Evolutionary conservation across 345 rosid genomes (phyloP).

Genomic region (Brassica incana): DNA sequence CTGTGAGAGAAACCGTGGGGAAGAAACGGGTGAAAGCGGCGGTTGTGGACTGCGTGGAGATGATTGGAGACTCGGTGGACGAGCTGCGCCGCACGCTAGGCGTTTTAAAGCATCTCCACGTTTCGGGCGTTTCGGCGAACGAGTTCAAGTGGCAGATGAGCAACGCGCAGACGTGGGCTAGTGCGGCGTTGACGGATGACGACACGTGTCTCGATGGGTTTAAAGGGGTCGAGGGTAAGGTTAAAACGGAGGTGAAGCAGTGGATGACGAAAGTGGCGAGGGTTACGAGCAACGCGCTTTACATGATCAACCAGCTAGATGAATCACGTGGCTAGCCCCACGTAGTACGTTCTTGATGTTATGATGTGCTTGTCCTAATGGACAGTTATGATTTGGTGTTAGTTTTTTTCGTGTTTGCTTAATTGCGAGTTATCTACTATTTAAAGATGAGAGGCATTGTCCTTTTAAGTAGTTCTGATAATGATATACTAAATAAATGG

Average conservation of each 20-base stretch:
- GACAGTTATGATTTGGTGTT: constrained; percentile 23
- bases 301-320: constrained; percentile 68
- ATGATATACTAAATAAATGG: background rate
- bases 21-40: constrained; percentile 54
- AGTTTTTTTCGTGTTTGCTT: background rate
- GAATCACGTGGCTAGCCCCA: constrained; percentile 39
- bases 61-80: constrained; percentile 69
- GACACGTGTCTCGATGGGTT: constrained; percentile 94
- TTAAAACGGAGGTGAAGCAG: constrained; percentile 47
- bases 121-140: constrained; percentile 19
- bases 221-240: constrained; percentile 40
- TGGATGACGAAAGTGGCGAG: constrained; percentile 62
- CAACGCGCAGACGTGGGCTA: constrained; percentile 84
- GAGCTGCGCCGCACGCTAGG: constrained; percentile 55
- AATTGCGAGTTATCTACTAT: background rate
- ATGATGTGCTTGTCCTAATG: background rate
- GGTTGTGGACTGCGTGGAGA: constrained; percentile 71
- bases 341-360: constrained; percentile 28
- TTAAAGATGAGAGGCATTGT: background rate
- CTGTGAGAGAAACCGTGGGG: constrained; percentile 31
- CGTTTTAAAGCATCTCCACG: constrained; percentile 56
- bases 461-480: background rate
- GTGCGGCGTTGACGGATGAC: constrained; percentile 80
- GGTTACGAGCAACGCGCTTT: constrained; percentile 84
- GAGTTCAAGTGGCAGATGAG: constrained; percentile 69